Evolutionary conservation across 1,139 yeast species (phyloP), one percentile per base, ranked within the genome.

Genomic region (Casaregolazyma lundiana): DNA sequence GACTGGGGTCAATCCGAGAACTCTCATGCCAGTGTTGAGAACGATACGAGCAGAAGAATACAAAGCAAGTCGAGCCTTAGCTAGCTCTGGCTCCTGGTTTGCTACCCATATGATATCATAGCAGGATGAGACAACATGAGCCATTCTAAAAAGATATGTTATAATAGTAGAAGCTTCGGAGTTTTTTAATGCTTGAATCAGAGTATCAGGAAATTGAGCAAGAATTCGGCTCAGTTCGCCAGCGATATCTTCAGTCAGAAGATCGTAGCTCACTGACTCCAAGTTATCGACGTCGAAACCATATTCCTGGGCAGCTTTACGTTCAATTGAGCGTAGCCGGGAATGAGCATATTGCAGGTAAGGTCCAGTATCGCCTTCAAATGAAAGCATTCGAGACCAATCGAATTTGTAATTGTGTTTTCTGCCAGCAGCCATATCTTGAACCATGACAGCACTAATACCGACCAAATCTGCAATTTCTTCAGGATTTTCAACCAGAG

Each of bases 291-390:
- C 53, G 34, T 41, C 41, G 17, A 45, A 41, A 26, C 47, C 47
- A n/a, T 45, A 41, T 18, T 45, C 48, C 6, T 42, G 34, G 22
- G 57, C 60, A 20, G 95, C 80, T 59, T 87, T 89, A 73, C 98
- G 85, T 71, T 88, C 92, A 61, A 92, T 90, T 2, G 97, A 90
- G 71, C 94, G 80, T 66, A 92, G 80, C 70, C 99, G 87, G 37
- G 98, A 89, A 71, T 92, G 99, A 43, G 99, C 98, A 64, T 92
- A 92, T 71, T 92, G 98, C 68, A 92, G 78, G 72, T 94, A 92
- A 52, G 99, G 98, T 65, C 99, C 99, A 51, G 99, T 92, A 69
- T 92, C 99, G 70, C 99, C 99, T 75, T 92, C 99, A 58, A 94
- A 90, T 5, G 97, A 88, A 44, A 87, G 77, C 97, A 92, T 92